Evolutionary conservation across 2,329 filamentous ascomycete genomes (phyloP).

Genomic region (Xylariales sp.): DNA sequence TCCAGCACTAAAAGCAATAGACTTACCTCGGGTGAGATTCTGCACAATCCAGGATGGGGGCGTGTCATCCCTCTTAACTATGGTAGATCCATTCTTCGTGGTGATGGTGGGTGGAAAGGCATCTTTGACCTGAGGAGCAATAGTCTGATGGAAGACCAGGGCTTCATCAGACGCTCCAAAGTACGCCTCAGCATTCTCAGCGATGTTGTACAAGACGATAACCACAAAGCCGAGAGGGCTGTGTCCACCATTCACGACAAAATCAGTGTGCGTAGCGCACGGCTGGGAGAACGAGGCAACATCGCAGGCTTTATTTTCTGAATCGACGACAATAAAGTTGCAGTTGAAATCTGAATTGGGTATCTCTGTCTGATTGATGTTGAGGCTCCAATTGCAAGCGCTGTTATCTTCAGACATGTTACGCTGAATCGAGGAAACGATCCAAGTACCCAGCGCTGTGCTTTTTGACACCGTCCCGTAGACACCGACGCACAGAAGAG

Average conservation of each 20-base stretch:
- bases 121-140: neutral
- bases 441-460: neutral
- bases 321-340: neutral
- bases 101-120: neutral
- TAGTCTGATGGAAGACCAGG: neutral
- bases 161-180: neutral
- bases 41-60: neutral
- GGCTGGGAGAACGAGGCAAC: neutral
- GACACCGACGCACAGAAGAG: too few relatives aligned
- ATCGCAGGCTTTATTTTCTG: neutral
- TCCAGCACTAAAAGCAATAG: neutral
- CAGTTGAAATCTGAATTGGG: neutral
- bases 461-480: too few relatives aligned
- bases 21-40: neutral
- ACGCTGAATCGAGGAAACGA: neutral
- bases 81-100: neutral
- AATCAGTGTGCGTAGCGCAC: neutral
- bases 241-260: neutral
- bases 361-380: neutral
- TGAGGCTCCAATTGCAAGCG: constrained; percentile 2
- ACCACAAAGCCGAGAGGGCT: neutral
- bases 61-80: neutral
- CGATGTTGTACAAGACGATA: neutral
- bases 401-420: neutral
- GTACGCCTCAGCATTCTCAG: constrained; percentile 1